phyloP scores from a whole-genome alignment of 2,329 filamentous ascomycete species.

The Aspergillus cejpii region DNA sequence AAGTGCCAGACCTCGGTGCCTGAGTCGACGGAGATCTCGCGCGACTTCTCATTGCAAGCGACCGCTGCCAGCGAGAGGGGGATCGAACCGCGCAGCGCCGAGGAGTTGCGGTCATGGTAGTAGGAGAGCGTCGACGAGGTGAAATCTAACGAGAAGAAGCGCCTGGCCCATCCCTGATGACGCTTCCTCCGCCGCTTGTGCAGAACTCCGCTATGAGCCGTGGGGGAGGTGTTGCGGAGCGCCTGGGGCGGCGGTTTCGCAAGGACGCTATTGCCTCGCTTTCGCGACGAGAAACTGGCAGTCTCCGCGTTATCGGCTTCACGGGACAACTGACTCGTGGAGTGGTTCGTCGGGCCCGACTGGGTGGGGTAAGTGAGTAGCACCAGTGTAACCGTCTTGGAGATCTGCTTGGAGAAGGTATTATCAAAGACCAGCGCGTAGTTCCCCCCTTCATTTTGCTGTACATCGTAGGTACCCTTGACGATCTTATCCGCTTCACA shows the following conservation, averaged over 20 bases:
- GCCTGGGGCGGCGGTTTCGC: slow-evolving; percentile 22
- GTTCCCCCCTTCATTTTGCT: slow-evolving; percentile 70
- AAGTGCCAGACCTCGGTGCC: slow-evolving; percentile 97
- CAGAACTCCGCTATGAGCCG: slow-evolving; percentile 75
- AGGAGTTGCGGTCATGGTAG: slow-evolving; percentile 90
- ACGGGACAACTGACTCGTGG: slow-evolving; percentile 38
- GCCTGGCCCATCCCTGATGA: slow-evolving; percentile 83
- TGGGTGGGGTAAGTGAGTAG: slow-evolving; percentile 83
- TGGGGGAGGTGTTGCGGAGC: slow-evolving; percentile 29
- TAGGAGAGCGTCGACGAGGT: slow-evolving; percentile 92
- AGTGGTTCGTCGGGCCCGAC: slow-evolving; percentile 39
- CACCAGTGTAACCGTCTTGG: slow-evolving; percentile 91
- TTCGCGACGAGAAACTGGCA: slow-evolving; percentile 37
- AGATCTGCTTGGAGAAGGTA: slow-evolving; percentile 91
- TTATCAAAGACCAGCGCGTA: slow-evolving; percentile 98
- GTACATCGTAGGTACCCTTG: slow-evolving; percentile 80
- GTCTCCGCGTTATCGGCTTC: slow-evolving; percentile 48
- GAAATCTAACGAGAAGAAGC: slow-evolving; percentile 95
- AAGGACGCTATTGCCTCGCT: slow-evolving; percentile 27
- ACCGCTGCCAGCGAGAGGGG: slow-evolving; percentile 87
- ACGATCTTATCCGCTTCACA: slow-evolving; percentile 95
- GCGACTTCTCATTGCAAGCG: slow-evolving; percentile 75
- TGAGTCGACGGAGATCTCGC: slow-evolving; percentile 94
- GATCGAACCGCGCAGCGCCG: slow-evolving; percentile 83
- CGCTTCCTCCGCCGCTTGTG: slow-evolving; percentile 88